phyloP scores from a whole-genome alignment of 2,329 filamentous ascomycete species.

The Fonsecaea pugnacius region DNA sequence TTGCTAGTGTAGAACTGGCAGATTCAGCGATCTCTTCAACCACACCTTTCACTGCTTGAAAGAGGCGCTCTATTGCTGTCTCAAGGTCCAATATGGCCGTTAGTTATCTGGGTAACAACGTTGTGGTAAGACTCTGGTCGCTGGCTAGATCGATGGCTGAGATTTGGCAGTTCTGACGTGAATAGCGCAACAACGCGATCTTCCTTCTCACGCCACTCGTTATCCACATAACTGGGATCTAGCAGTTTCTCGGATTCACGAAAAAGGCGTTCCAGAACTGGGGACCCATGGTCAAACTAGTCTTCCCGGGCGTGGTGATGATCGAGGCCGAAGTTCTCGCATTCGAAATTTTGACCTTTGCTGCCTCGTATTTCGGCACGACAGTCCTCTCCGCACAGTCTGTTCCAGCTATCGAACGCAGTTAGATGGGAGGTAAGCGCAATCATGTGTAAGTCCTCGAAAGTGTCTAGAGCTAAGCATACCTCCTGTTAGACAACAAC shows the following conservation, averaged over 20 bases:
- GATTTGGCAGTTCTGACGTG: neutral
- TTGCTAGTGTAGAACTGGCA: neutral
- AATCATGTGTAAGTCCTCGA: too few species aligned
- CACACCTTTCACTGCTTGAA: neutral
- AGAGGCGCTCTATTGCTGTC: neutral
- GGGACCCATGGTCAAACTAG: constrained; percentile 83
- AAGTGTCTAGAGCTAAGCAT: too few species aligned
- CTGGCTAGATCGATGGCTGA: neutral
- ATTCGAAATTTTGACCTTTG: constrained; percentile 88
- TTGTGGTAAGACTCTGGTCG: neutral
- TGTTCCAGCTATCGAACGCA: too few species aligned
- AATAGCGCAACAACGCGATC: neutral
- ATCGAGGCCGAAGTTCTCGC: constrained; percentile 91
- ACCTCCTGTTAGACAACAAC: too few species aligned
- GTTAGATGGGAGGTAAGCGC: too few species aligned
- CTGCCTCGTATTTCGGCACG: constrained; percentile 76
- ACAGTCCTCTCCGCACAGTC: constrained; percentile 85
- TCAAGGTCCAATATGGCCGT: neutral
- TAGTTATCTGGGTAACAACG: neutral
- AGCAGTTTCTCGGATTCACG: too few species aligned
- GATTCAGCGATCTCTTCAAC: neutral
- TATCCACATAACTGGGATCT: too few species aligned
- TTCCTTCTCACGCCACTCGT: neutral
- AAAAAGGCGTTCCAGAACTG: constrained; percentile 72
- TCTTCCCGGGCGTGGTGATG: constrained; percentile 89